Base-by-base conservation (phyloP, 139 green algal genomes). In the Pseudopediastrum boryanum region DNA sequence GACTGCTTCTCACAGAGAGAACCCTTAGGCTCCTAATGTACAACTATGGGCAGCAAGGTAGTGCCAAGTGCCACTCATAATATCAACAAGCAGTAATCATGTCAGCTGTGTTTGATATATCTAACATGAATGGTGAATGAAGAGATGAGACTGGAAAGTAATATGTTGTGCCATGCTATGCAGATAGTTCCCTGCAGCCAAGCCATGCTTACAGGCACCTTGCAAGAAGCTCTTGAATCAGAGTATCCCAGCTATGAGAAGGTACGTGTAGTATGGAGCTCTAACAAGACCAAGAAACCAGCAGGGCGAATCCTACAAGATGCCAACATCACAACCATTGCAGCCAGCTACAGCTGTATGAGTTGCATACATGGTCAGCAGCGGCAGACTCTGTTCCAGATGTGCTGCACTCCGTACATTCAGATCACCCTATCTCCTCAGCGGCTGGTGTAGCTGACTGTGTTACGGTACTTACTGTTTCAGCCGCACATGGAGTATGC, bases 181-280 rank as follows among this genome's bases (percentile, higher is more conserved):
- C 76, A 86, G 82, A 39, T 86, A 19, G 54, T 86, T 19, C 84
- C 81, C 31, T 68, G 54, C 69, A 82, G 51, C n/a, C 65, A 73
- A 13, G 70, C 70, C 29, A 71, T 83, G 50, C 46, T 88, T 63
- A 59, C 3, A 7, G 75, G 80, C 51, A 79, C 62, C 0, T 56
- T 85, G 75, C 52, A 73, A 65, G 2, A 42, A 21, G 80, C 75
- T 2, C 23, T 88, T 2, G 77, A 77, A 52, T 39, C 65, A 8
- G 81, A 85, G 41, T 77, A 68, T 31, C 80, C 75, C 8, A n/a
- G 67, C 6, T 85, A 84, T 58, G 74, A 86, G 52, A 75, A 88
- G 84, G 82, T 82, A 12, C n/a, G n/a, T n/a, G n/a, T n/a, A 16
- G 1, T n/a, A 69, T 8, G 44, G 4, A 42, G 2, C 56, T 27